Conservation (phyloP, 1,284 basidiomycete genomes). For the Irpex sp. region DNA sequence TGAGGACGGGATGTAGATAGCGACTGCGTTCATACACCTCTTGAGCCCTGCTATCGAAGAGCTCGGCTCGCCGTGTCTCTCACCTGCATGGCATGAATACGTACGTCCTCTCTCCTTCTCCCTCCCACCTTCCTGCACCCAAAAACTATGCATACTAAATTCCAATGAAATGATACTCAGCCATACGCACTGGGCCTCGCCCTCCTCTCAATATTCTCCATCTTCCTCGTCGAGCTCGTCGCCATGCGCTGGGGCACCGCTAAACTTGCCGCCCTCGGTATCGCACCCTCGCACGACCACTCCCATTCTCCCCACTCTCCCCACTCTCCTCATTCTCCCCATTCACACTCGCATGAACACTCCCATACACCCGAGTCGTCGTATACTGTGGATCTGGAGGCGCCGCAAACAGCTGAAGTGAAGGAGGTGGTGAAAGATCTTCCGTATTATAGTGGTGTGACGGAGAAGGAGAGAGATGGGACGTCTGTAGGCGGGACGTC, state of each 20-base stretch:
- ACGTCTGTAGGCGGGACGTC: not conserved
- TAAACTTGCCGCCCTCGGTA: conserved; percentile 53
- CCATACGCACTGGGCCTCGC: conserved; percentile 80
- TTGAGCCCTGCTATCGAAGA: conserved; percentile 74
- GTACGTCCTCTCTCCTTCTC: conserved; percentile 35
- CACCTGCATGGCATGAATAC: conserved; percentile 68
- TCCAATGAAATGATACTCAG: conserved; percentile 31
- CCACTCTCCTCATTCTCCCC: conserved; percentile 13
- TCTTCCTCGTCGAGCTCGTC: conserved; percentile 83
- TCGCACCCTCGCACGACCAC: conserved; percentile 42
- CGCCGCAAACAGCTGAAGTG: no score
- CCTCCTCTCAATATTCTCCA: conserved; percentile 74
- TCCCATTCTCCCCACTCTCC: no score
- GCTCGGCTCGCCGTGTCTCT: conserved; percentile 72
- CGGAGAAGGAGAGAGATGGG: not conserved
- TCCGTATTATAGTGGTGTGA: not conserved
- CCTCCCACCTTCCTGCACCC: conserved; percentile 12
- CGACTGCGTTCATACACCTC: conserved; percentile 89
- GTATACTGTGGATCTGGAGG: not conserved
- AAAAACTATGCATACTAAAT: not conserved
- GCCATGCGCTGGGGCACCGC: conserved; percentile 80
- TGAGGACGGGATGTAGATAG: conserved; percentile 77
- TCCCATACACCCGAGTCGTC: not conserved
- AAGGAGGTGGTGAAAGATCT: not conserved
- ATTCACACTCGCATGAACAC: conserved; percentile 57